These are phyloP conservation scores for Diaporthe helianthi DNA, from an alignment of 2,329 filamentous ascomycete species.

Conservation along the genomic window DNA sequence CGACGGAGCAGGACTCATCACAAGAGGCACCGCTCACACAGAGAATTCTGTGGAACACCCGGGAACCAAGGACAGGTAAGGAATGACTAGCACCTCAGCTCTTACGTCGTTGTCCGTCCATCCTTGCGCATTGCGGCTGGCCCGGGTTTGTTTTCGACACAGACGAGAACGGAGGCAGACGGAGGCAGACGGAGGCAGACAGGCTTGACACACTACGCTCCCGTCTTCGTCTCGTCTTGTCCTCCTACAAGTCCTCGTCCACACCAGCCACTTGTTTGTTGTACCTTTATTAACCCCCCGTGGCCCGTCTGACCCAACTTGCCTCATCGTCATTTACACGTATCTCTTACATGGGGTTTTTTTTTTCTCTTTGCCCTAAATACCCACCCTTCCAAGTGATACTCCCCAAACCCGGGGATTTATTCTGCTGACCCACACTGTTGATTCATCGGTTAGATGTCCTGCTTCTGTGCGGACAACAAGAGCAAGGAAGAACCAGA, in stretches of 20 bases:
- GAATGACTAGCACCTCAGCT: neutral
- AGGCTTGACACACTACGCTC: neutral
- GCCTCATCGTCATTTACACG: neutral
- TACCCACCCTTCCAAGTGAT: neutral
- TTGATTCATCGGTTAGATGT: neutral
- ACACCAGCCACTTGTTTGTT: neutral
- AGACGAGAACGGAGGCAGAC: neutral
- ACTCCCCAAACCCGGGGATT: neutral
- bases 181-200: neutral
- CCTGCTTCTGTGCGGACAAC: constrained; percentile 7
- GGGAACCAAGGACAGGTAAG: constrained; percentile 28
- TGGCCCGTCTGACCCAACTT: neutral
- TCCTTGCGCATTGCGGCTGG: constrained; percentile 12
- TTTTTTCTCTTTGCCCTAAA: neutral
- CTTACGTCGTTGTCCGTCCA: constrained; percentile 14
- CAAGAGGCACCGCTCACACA: neutral
- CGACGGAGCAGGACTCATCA: too few relatives aligned
- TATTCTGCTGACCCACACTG: neutral
- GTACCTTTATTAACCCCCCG: neutral
- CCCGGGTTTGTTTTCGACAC: neutral
- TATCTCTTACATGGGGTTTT: neutral
- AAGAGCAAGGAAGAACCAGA: neutral
- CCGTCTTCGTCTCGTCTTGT: neutral
- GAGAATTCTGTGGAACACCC: constrained; percentile 17
- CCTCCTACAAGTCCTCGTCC: too few relatives aligned